These are phyloP conservation scores for Suillus lakei DNA, from an alignment of 768 basidiomycete species.

Conservation along the genomic window DNA sequence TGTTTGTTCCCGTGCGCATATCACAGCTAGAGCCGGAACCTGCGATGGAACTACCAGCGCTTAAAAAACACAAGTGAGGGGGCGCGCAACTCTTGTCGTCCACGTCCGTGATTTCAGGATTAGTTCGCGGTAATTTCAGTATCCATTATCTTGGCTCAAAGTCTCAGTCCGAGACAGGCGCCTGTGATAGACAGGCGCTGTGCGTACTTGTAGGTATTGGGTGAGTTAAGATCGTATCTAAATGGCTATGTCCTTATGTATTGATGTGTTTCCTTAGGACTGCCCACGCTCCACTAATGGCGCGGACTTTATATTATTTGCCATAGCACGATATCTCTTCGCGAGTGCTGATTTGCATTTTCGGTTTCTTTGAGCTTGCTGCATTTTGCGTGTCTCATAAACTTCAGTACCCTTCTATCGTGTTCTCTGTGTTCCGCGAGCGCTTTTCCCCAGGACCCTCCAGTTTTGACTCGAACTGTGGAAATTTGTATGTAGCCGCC, in stretches of 20 bases:
- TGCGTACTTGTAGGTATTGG: background rate
- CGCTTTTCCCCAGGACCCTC: background rate
- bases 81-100: background rate
- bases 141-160: background rate
- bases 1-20: constrained; percentile 31
- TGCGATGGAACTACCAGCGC: constrained; percentile 33
- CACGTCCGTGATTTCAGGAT: background rate
- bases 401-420: background rate
- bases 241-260: background rate
- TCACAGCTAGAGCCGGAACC: constrained; percentile 38
- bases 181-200: background rate
- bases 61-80: background rate
- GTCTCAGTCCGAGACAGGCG: background rate
- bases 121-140: background rate
- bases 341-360: background rate
- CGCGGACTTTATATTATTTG: background rate
- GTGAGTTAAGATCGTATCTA: background rate
- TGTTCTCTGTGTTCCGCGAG: background rate
- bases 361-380: background rate
- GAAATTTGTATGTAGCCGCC: background rate
- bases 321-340: background rate
- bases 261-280: background rate
- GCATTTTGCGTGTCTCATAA: background rate
- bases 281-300: background rate
- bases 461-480: background rate